Percentiles rank a stretch among this genome's conserved stretches.
Conservation (phyloP, 2,329 filamentous ascomycete species). For the Cercospora zeina region DNA sequence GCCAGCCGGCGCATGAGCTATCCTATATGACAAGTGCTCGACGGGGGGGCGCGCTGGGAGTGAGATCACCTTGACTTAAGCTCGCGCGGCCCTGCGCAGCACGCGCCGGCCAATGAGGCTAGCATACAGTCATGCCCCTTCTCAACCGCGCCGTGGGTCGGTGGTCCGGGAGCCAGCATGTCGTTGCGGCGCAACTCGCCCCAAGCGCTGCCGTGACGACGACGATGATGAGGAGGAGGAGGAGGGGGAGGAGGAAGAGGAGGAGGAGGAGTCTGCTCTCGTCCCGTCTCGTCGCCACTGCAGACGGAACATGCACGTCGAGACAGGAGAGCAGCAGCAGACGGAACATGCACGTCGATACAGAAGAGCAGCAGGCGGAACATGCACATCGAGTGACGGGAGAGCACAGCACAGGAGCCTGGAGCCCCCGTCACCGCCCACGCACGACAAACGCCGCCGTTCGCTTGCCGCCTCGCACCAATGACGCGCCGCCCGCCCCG, state of each 20-base stretch:
- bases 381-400: too few species aligned
- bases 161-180: background rate
- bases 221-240: background rate
- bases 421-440: conserved; percentile 8
- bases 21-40: conserved; percentile 9
- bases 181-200: background rate
- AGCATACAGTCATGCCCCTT: conserved; percentile 11
- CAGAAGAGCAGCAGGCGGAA: too few species aligned
- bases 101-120: conserved; percentile 8
- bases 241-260: background rate
- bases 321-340: too few species aligned
- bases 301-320: background rate
- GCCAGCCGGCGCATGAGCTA: background rate
- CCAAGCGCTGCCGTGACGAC: background rate
- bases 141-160: conserved; percentile 12
- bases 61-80: conserved; percentile 19
- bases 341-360: background rate
- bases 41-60: background rate
- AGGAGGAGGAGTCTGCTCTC: too few species aligned
- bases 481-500: background rate
- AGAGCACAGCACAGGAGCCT: background rate
- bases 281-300: too few species aligned
- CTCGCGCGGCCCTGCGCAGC: conserved; percentile 10
- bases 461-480: background rate
- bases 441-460: background rate